Evolutionary conservation across 306 rosid genomes (phyloP).

Genomic region (Canavalia gladiata): DNA sequence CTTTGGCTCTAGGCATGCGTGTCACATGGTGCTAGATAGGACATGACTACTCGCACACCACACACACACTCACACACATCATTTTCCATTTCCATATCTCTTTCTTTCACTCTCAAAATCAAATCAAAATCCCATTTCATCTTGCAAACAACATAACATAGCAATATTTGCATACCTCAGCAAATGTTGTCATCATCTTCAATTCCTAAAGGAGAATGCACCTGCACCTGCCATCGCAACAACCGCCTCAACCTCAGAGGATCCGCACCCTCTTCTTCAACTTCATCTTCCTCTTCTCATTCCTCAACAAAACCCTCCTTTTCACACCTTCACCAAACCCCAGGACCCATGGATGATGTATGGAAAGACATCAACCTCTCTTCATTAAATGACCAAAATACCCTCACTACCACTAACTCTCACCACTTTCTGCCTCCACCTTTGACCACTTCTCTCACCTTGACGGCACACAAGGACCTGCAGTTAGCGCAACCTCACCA

Average conservation of each 20-base stretch:
- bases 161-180: too few relatives aligned
- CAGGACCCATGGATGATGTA: constrained; percentile 17
- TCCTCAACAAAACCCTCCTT: background rate
- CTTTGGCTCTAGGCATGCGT: too few relatives aligned
- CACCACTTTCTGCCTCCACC: constrained; percentile 67
- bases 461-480: constrained; percentile 10
- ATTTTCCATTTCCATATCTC: too few relatives aligned
- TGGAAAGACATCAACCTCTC: constrained; percentile 69
- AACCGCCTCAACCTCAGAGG: background rate
- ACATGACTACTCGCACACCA: too few relatives aligned
- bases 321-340: background rate
- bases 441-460: constrained; percentile 45
- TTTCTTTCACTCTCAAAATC: too few relatives aligned
- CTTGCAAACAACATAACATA: too few relatives aligned
- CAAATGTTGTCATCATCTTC: too few relatives aligned
- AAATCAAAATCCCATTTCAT: too few relatives aligned
- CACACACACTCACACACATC: too few relatives aligned
- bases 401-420: background rate
- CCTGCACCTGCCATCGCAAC: background rate
- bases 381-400: constrained; percentile 36
- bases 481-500: background rate
- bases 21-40: too few relatives aligned
- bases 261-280: background rate
- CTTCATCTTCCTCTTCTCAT: too few relatives aligned
- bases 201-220: too few relatives aligned